Conservation (phyloP, 208 protist species). For the Trichomonas tenax region DNA sequence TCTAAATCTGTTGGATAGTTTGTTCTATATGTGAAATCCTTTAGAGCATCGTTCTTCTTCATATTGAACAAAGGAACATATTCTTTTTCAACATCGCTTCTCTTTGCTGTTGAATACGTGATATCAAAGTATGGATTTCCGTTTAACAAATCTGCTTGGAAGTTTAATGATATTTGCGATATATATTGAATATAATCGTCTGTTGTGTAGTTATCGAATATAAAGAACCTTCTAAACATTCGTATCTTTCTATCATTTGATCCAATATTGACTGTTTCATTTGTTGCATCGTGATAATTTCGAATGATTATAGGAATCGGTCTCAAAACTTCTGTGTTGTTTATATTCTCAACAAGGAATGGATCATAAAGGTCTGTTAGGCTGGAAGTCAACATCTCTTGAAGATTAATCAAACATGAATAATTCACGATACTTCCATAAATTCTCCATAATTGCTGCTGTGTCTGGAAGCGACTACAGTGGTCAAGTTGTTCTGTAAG, state of each 20-base stretch:
- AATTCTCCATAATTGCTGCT: background rate
- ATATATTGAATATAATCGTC: background rate
- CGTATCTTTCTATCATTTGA: background rate
- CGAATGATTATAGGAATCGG: background rate
- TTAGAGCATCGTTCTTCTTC: background rate
- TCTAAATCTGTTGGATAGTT: background rate
- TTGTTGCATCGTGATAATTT: background rate
- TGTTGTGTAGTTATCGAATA: background rate
- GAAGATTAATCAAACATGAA: background rate
- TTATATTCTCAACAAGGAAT: background rate
- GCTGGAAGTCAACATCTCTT: background rate
- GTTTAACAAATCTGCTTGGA: background rate
- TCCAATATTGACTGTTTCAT: background rate
- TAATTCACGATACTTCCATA: background rate
- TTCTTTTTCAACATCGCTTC: background rate
- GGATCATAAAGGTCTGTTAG: background rate
- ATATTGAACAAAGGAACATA: background rate
- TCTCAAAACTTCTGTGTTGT: background rate
- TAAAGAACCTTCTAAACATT: background rate
- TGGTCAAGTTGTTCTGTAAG: background rate
- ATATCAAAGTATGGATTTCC: background rate
- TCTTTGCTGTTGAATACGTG: background rate
- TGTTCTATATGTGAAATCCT: background rate
- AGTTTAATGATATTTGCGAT: background rate
- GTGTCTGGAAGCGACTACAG: background rate